phyloP scores from a whole-genome alignment of 805 yeast genomes.

The Yamadazyma akitaensis region DNA sequence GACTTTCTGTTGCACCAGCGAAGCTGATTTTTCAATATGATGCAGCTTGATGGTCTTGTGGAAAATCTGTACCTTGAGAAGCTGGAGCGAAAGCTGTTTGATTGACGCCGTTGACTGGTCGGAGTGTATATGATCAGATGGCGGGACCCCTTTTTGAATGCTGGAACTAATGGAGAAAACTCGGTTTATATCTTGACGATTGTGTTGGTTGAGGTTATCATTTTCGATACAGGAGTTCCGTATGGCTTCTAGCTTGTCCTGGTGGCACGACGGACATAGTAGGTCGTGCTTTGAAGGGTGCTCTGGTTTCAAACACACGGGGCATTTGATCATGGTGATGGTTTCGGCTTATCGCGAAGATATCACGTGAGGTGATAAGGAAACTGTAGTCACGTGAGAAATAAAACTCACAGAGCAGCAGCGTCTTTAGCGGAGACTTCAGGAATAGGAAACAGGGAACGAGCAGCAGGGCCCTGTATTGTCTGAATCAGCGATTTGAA shows the following conservation, averaged over 20 bases:
- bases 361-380: not conserved
- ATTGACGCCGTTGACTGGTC: slow-evolving; percentile 15
- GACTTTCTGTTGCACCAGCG: slow-evolving; percentile 12
- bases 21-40: slow-evolving; percentile 14
- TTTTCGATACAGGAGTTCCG: slow-evolving; percentile 25
- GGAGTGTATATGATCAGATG: not conserved
- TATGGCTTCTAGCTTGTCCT: slow-evolving; percentile 18
- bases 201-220: slow-evolving; percentile 19
- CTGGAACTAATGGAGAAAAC: slow-evolving; percentile 21
- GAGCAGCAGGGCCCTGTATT: too few species aligned
- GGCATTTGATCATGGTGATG: slow-evolving; percentile 14
- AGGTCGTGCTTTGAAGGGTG: slow-evolving; percentile 11
- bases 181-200: slow-evolving; percentile 24
- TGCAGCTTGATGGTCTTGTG: slow-evolving; percentile 16
- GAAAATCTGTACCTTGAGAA: slow-evolving; percentile 25
- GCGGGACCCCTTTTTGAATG: slow-evolving; percentile 11
- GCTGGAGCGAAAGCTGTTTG: slow-evolving; percentile 25
- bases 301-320: slow-evolving; percentile 18
- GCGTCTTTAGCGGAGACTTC: too few species aligned
- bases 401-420: too few species aligned
- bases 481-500: too few species aligned
- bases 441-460: too few species aligned
- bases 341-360: not conserved
- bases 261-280: slow-evolving; percentile 22
- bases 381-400: not conserved